Percentiles rank a stretch among this genome's conserved stretches.
phyloP scores from a whole-genome alignment of 345 rosid species.

The Angophora floribunda region DNA sequence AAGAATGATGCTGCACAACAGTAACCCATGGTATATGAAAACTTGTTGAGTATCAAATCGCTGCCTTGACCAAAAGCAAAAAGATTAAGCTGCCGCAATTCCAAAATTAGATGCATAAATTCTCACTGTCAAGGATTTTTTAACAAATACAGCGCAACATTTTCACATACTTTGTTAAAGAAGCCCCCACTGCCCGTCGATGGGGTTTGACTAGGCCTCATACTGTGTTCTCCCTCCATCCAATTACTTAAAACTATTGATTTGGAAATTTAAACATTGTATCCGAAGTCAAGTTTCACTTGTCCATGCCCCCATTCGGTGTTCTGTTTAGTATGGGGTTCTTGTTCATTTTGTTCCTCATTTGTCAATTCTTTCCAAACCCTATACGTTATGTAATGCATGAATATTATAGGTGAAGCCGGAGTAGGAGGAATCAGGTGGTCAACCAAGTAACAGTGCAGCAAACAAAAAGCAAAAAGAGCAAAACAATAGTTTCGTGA shows the following conservation, averaged over 20 bases:
- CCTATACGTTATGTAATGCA: neutral
- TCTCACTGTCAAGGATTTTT: neutral
- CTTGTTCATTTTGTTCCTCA: neutral
- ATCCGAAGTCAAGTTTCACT: neutral
- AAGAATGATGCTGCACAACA: neutral
- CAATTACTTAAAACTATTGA: neutral
- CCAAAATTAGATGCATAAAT: neutral
- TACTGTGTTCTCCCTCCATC: neutral
- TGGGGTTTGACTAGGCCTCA: neutral
- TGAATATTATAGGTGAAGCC: neutral
- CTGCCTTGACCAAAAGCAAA: neutral
- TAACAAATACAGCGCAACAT: neutral
- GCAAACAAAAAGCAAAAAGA: neutral
- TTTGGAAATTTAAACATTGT: neutral
- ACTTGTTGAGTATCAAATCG: neutral
- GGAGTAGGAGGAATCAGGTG: neutral
- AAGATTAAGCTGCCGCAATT: neutral
- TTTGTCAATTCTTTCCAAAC: neutral
- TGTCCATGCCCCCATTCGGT: neutral
- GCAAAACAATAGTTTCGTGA: neutral
- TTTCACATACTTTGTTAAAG: neutral
- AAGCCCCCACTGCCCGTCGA: neutral
- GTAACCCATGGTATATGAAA: neutral
- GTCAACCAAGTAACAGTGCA: neutral
- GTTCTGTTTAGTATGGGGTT: neutral